Evolutionary conservation across 257 asterid genomes (phyloP).

Genomic region (Forsythia suspensa): DNA sequence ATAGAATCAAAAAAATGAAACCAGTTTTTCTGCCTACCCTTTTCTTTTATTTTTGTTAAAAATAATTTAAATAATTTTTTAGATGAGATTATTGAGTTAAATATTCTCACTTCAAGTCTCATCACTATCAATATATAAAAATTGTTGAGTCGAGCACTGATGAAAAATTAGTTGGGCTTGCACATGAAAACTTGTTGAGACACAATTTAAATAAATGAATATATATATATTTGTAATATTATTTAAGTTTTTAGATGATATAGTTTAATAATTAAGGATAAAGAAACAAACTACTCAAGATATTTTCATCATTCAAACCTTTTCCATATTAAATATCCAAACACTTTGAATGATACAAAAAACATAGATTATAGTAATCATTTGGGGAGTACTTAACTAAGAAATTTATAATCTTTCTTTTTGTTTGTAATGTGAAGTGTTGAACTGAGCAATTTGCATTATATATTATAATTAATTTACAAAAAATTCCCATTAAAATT

Average conservation of each 20-base stretch:
- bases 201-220: background rate
- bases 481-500: background rate
- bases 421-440: background rate
- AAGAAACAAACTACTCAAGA: background rate
- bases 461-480: background rate
- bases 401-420: background rate
- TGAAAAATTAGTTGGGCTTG: background rate
- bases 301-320: background rate
- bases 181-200: background rate
- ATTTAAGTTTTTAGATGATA: background rate
- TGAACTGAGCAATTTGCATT: background rate
- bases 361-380: background rate
- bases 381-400: background rate
- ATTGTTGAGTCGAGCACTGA: background rate
- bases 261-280: background rate
- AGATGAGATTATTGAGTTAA: background rate
- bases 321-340: background rate
- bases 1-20: background rate
- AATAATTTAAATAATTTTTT: background rate
- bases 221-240: too few relatives aligned
- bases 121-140: background rate
- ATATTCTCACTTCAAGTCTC: background rate
- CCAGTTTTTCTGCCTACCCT: background rate
- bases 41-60: background rate
- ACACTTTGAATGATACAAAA: background rate